Evolutionary conservation across 228 moss, liverwort and hornwort species (phyloP).

Genomic region (Sphagnum magellanicum): DNA sequence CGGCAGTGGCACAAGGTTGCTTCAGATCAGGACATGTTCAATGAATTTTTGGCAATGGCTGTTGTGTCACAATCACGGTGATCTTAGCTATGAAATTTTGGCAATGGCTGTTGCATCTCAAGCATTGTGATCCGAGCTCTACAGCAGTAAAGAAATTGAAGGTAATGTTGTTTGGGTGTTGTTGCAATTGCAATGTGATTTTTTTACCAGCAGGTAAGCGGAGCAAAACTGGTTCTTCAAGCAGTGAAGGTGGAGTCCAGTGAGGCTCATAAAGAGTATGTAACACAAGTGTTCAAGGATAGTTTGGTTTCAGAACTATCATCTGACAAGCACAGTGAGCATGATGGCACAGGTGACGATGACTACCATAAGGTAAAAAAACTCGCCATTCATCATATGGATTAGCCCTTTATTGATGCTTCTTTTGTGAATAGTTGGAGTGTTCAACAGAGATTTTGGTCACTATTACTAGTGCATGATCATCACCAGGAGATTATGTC

Average conservation of each 20-base stretch:
- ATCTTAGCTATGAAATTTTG: too few species aligned
- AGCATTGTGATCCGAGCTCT: too few species aligned
- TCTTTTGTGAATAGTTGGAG: background rate
- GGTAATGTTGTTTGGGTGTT: too few species aligned
- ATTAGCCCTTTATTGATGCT: background rate
- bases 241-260: slow-evolving; percentile 15
- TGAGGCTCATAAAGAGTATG: slow-evolving; percentile 3
- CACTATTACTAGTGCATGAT: background rate
- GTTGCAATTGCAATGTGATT: too few species aligned
- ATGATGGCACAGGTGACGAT: background rate
- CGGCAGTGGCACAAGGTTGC: too few species aligned
- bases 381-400: background rate
- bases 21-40: too few species aligned
- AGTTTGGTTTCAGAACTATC: slow-evolving; percentile 7
- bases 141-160: too few species aligned
- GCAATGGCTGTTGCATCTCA: too few species aligned
- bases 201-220: slow-evolving; percentile 12
- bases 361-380: slow-evolving; percentile 23
- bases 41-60: too few species aligned
- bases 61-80: too few species aligned
- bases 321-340: slow-evolving; percentile 9
- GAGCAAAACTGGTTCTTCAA: slow-evolving; percentile 11
- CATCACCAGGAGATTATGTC: background rate
- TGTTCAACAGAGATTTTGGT: background rate
- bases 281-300: slow-evolving; percentile 7